Evolutionary conservation across 805 yeast species (phyloP), one percentile per base, ranked within the genome.

Genomic region (Metschnikowia bowlesiae): DNA sequence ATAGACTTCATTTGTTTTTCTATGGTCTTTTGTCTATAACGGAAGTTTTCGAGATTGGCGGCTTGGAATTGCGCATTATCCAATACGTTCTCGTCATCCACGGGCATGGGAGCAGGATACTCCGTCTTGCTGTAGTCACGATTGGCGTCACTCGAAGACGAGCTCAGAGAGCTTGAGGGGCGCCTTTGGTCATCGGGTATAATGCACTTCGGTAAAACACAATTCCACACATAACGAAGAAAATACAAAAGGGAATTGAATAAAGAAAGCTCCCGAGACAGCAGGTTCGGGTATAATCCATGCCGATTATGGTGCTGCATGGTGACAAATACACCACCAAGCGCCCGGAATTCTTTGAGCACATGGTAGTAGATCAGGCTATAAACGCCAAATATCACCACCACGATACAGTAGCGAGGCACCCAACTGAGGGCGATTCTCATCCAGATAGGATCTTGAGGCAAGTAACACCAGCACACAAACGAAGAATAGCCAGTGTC

Each of bases 391-490:
- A 87, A 60, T 55, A 91, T 87, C 28, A 77, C 61, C 8, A 86
- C 62, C 51, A 87, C 77, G 48, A 90, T 79, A 50, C 80, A 66
- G 62, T 82, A 89, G 45, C 97, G 74, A 10, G 95, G 90, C 1
- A 82, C 83, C 96, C 96, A 91, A 55, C 89, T 80, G 45, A 90
- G 68, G 1, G 74, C 89, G 37, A 85, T 62, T 50, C 89, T 72
- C 63, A 82, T 85, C 94, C 94, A 89, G 7, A 75, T 62, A 0
- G 95, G 95, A 1, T 68, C 54, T 39, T 81, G 80, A 0, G 96
- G 90, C 50, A 90, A 69, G 64, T 85, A 89, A 62, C 96, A 85
- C 90, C 89, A 87, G 53, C 84, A 80, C 39, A 84, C 80, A 52
- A 79, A 75, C 30, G 89, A 82, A 35, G 68, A 63, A 63, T 85